Evolutionary conservation across 202 grass and related monocot genomes (phyloP).

Genomic region (Schoenoplectus triqueter): DNA sequence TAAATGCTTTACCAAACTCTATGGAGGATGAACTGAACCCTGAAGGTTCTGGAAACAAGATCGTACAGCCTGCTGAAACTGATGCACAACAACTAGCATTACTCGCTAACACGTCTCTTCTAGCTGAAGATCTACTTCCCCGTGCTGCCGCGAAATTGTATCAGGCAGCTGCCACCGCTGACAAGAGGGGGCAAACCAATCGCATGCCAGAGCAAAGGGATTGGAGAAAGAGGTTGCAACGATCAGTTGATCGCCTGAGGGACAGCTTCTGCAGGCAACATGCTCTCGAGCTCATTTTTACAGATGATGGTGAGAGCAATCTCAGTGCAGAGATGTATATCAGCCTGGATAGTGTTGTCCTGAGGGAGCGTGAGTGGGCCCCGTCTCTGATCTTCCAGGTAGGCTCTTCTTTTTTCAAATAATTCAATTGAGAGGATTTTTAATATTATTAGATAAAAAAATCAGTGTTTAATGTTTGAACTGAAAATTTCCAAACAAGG

Average conservation of each 20-base stretch:
- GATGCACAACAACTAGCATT: constrained; percentile 87
- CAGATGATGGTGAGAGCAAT: constrained; percentile 86
- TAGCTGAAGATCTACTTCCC: constrained; percentile 93
- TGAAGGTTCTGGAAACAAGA: constrained; percentile 85
- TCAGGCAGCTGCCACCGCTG: constrained; percentile 47
- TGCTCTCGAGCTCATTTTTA: constrained; percentile 98
- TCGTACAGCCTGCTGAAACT: constrained; percentile 88
- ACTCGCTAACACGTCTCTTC: constrained; percentile 88
- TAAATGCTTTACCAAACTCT: constrained; percentile 83
- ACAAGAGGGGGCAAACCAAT: constrained; percentile 62
- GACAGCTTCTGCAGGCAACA: constrained; percentile 91
- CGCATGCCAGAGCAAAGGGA: constrained; percentile 90
- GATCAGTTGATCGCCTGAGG: constrained; percentile 79
- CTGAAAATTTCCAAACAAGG: no score
- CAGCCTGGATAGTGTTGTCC: constrained; percentile 62
- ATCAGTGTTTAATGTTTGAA: no score
- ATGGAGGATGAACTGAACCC: constrained; percentile 85
- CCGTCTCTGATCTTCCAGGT: constrained; percentile 95
- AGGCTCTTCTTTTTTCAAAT: constrained; percentile 1
- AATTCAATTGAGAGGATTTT: neutral
- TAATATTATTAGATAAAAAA: no score
- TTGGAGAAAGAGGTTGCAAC: constrained; percentile 89
- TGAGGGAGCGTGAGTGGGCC: constrained; percentile 77
- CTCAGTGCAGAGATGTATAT: constrained; percentile 95
- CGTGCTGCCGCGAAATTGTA: constrained; percentile 88